Percentiles rank a stretch among this genome's conserved stretches.
Conservation (phyloP, 345 rosid species). For the Ceriops tagal region DNA sequence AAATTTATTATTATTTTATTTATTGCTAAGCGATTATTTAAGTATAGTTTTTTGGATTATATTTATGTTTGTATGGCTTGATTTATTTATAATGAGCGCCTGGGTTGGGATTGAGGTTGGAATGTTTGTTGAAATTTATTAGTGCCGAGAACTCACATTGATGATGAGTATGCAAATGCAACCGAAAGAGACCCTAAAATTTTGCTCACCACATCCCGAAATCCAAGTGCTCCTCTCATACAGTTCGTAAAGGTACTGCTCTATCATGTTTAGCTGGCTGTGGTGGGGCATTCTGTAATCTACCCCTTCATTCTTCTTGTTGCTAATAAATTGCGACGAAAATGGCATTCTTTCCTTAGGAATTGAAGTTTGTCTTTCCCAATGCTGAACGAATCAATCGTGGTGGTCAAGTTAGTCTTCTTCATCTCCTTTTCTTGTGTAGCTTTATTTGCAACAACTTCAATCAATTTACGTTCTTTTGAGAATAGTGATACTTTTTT, state of each 20-base stretch:
- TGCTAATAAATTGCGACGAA: not conserved
- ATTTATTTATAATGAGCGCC: not conserved
- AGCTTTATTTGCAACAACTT: not conserved
- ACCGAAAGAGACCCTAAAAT: conserved; percentile 42
- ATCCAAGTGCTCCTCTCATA: conserved; percentile 80
- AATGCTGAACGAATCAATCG: conserved; percentile 76
- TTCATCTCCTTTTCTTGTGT: not conserved
- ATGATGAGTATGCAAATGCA: conserved; percentile 1
- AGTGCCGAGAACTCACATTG: not conserved
- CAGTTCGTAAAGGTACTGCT: conserved; percentile 65
- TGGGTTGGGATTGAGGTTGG: not conserved
- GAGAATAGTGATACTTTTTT: too few relatives aligned
- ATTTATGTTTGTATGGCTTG: not conserved
- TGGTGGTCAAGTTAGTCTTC: conserved; percentile 66
- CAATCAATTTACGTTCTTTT: too few relatives aligned
- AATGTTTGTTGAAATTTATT: not conserved
- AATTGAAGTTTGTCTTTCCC: conserved; percentile 77
- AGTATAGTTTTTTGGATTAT: not conserved
- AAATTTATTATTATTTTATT: not conserved
- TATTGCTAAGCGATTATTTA: not conserved
- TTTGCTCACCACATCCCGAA: conserved; percentile 75
- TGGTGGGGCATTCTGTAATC: not conserved
- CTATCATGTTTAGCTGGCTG: too few relatives aligned
- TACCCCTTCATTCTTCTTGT: not conserved
- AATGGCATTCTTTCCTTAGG: conserved; percentile 42